Evolutionary conservation across 2,329 filamentous ascomycete genomes (phyloP), one percentile per base, ranked within the genome.

Genomic region (Fusarium setosum): DNA sequence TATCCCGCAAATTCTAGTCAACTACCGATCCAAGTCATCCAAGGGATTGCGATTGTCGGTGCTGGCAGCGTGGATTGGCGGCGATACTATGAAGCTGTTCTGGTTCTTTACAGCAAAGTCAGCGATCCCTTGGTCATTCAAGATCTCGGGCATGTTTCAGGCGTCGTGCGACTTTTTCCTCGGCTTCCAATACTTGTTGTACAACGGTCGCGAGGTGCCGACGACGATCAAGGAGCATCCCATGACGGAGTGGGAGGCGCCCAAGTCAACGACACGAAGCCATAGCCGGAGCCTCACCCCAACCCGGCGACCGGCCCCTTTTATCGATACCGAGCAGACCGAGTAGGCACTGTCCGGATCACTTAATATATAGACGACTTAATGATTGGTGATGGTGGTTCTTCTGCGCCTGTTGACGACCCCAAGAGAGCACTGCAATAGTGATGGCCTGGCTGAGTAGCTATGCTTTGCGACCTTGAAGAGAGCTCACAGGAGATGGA

Each of bases 81-180:
- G 92, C 62, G 92, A 96, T 77, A 83, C 86, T 9, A 93, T 96
- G 89, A 96, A 96, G 84, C 91, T 95, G 85, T 92, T 93, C 72
- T 91, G 88, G 88, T 96, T 95, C 81, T 91, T 94, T 62, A 92
- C 89, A 3, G 86, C 90, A 1, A 86, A 84, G 2, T 87, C 87
- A 5, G 82, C 85, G 71, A 92, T 96, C 29, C 92, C 92, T 0
- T 85, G 86, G 84, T 88, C 91, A 2, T 96, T 96, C 79, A 95
- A 95, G 81, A 79, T 93, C 18, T 95, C 92, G 74, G 93, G 91
- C 67, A 83, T 93, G 55, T 94, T 96, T 78, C 92, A 96, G 82
- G 91, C 92, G 18, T 82, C 81, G 20, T 95, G 93, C 78, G 92
- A 96, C 79, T 79, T 83, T 47, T 89, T 92, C 65, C 82, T 96